Conservation (phyloP, 1,284 basidiomycete genomes). For the Puccinia polysora region DNA sequence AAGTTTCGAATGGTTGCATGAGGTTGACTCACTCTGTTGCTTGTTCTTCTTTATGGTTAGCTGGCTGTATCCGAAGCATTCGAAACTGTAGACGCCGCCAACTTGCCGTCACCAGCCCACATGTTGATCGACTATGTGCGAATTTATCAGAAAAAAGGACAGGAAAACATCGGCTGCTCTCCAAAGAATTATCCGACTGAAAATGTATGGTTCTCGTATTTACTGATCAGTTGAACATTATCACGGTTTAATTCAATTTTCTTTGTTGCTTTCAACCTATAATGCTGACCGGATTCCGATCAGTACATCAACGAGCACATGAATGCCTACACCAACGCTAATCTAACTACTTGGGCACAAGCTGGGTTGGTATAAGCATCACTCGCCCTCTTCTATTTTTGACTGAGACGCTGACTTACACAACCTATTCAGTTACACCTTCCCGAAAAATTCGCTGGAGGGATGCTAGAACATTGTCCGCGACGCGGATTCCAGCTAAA, state of each 20-base stretch:
- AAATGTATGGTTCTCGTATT: conserved; percentile 23
- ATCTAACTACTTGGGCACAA: conserved; percentile 41
- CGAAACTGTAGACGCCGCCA: conserved; percentile 26
- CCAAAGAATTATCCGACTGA: conserved; percentile 40
- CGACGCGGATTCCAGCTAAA: too few species aligned
- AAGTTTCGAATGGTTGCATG: not conserved
- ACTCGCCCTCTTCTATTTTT: not conserved
- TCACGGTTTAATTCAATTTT: not conserved
- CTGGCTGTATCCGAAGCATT: conserved; percentile 40
- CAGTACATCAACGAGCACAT: conserved; percentile 42
- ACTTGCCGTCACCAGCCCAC: conserved; percentile 14
- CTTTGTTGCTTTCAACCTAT: not conserved
- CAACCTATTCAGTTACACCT: conserved; percentile 1
- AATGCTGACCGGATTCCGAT: not conserved
- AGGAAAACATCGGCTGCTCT: conserved; percentile 39
- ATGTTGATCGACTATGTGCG: conserved; percentile 43
- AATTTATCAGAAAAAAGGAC: conserved; percentile 38
- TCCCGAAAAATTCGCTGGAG: conserved; percentile 22
- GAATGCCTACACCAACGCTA: conserved; percentile 38
- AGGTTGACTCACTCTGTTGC: not conserved
- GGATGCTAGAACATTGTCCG: too few species aligned
- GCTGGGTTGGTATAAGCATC: conserved; percentile 21
- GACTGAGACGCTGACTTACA: not conserved
- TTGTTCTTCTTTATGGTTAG: not conserved
- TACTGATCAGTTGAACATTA: not conserved